Evolutionary conservation across 331 rosid species (phyloP).

Genomic region (Dryas integrifolia): DNA sequence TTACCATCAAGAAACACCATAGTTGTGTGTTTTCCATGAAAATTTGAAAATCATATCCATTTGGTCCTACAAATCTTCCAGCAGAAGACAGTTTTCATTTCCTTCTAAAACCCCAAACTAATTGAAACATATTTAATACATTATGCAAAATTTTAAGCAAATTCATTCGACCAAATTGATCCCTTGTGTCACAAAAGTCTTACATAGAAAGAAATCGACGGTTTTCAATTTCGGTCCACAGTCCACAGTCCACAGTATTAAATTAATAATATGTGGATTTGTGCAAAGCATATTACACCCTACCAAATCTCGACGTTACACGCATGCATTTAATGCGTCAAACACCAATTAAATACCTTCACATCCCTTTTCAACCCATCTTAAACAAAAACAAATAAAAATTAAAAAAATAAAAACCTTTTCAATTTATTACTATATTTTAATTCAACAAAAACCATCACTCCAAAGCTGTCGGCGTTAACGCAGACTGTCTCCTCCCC

Average conservation of each 20-base stretch:
- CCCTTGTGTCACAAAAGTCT: not conserved
- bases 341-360: not conserved
- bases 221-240: not conserved
- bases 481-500: conserved; percentile 55
- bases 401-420: not conserved
- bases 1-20: too few relatives aligned
- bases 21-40: too few relatives aligned
- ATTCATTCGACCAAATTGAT: too few relatives aligned
- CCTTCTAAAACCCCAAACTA: too few relatives aligned
- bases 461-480: conserved; percentile 50
- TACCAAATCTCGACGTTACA: not conserved
- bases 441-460: not conserved
- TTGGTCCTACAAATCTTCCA: too few relatives aligned
- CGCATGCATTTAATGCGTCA: conserved; percentile 6
- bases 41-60: too few relatives aligned
- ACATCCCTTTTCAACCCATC: not conserved
- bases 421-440: not conserved
- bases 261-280: not conserved
- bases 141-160: not conserved
- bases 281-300: not conserved
- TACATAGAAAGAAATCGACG: not conserved
- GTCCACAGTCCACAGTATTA: not conserved
- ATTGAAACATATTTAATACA: not conserved
- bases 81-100: not conserved
- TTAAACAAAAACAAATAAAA: not conserved